Base-by-base conservation (phyloP, 2,329 filamentous ascomycete species). In the Aspergillus sergii region DNA sequence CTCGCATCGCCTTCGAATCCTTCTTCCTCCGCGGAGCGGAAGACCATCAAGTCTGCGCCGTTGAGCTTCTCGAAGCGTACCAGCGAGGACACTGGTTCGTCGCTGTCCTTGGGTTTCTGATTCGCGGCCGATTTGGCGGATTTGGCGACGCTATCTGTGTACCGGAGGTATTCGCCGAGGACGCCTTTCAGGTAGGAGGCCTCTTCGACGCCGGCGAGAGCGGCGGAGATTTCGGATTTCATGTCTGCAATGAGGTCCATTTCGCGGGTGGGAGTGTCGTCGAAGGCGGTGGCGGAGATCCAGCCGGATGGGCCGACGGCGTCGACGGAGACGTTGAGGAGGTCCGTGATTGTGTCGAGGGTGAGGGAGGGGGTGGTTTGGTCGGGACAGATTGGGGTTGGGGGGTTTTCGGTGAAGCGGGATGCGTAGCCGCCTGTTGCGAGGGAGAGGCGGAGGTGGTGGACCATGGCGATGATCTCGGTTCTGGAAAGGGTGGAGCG, bases 251-350 rank as follows among this genome's bases (percentile, higher is more conserved):
- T 77, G 16, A 83, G 73, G 48, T 81, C 79, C 41, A 77, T 74
- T 61, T 82, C 79, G 61, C 79, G 76, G 43, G 71, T 73, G 34
- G 74, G 66, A 26, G 71, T 68, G 21, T 75, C 76, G 46, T 73
- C 71, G 36, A 76, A 68, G 21, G 69, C 70, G 7, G 75, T 71
- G 19, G 78, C 79, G 11, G 79, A 75, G 57, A 82, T 77, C 80
- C 80, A 82, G 51, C 81, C 81, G 3, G 79, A 79, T 2, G 81
- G 80, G 6, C 82, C 81, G 34, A 83, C 75, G 51, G 79, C 79
- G 67, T 84, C 82, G 46, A 84, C 75, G 39, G 80, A 78, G 62
- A 77, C 78, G 62, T 77, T 81, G 36, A 84, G 71, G 26, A 81
- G 67, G 62, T 78, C 75, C 46, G 78, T 70, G 55, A 81, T 80